Evolutionary conservation across 768 basidiomycete species (phyloP).

Genomic region (Psilocybe sp.): DNA sequence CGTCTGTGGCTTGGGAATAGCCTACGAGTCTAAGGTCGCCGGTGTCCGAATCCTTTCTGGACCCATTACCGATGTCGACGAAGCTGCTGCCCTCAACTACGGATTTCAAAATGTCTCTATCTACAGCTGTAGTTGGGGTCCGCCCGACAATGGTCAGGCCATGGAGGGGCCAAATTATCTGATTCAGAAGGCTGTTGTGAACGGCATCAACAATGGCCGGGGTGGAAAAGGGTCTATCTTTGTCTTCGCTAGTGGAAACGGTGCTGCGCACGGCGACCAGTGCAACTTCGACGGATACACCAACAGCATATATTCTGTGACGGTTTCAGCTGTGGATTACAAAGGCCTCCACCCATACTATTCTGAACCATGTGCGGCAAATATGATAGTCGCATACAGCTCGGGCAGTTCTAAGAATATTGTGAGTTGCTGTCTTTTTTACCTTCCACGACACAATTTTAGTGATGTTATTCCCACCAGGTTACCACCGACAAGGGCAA

Average conservation of each 20-base stretch:
- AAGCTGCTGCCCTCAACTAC: conserved; percentile 92
- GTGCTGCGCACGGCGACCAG: conserved; percentile 87
- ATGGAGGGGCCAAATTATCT: conserved; percentile 95
- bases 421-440: conserved; percentile 45
- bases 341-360: conserved; percentile 95
- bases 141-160: conserved; percentile 88
- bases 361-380: conserved; percentile 96
- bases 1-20: conserved; percentile 92
- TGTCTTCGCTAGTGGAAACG: conserved; percentile 97
- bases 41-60: conserved; percentile 95
- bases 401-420: conserved; percentile 94
- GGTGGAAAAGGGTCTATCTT: conserved; percentile 89
- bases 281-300: conserved; percentile 99
- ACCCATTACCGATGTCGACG: conserved; percentile 92
- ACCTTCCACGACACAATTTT: neutral
- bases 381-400: conserved; percentile 94
- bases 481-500: conserved; percentile 93
- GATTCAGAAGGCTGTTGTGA: conserved; percentile 90
- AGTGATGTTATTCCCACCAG: conserved; percentile 37
- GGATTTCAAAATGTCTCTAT: conserved; percentile 89
- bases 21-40: conserved; percentile 87
- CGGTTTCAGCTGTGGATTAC: conserved; percentile 92
- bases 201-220: conserved; percentile 89
- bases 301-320: conserved; percentile 94
- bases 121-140: conserved; percentile 98